A percentile compares a stretch with the other conserved stretches of the same genome.
phyloP scores from a whole-genome alignment of 2,329 filamentous ascomycete species.

The Albifimbria verrucaria region DNA sequence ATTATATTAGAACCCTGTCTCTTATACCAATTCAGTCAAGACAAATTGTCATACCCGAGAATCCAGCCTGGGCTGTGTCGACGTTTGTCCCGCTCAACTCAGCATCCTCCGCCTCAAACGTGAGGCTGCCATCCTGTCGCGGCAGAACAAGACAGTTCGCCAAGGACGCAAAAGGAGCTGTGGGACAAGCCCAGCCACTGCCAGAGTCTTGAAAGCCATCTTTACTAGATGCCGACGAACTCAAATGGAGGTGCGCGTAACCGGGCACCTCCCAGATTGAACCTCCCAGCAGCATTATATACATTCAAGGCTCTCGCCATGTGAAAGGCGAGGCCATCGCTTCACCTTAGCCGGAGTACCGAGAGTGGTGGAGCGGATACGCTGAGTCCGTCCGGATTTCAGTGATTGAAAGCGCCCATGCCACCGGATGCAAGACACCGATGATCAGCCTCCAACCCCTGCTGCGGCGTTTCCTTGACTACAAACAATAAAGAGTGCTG shows the following conservation, averaged over 20 bases:
- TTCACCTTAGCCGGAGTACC: neutral
- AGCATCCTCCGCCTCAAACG: conserved; percentile 39
- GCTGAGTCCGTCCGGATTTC: neutral
- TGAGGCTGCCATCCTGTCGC: neutral
- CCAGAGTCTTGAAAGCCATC: neutral
- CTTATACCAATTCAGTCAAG: too few relatives aligned
- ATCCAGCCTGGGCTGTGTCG: conserved; percentile 35
- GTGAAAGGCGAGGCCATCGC: too few relatives aligned
- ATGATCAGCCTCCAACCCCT: neutral
- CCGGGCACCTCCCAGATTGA: too few relatives aligned
- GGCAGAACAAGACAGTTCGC: neutral
- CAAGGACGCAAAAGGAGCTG: neutral
- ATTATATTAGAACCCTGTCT: too few relatives aligned
- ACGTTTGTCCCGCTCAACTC: conserved; percentile 36
- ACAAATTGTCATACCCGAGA: conserved; percentile 22
- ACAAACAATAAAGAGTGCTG: too few relatives aligned
- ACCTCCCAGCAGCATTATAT: too few relatives aligned
- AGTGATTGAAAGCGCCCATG: neutral
- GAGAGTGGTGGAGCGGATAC: neutral
- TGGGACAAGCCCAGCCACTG: neutral
- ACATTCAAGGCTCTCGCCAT: too few relatives aligned
- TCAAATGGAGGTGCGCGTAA: too few relatives aligned
- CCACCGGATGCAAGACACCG: neutral
- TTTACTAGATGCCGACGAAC: neutral
- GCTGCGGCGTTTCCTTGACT: too few relatives aligned